Evolutionary conservation across 768 basidiomycete genomes (phyloP), one percentile per base, ranked within the genome.

Genomic region (Trametes maxima): DNA sequence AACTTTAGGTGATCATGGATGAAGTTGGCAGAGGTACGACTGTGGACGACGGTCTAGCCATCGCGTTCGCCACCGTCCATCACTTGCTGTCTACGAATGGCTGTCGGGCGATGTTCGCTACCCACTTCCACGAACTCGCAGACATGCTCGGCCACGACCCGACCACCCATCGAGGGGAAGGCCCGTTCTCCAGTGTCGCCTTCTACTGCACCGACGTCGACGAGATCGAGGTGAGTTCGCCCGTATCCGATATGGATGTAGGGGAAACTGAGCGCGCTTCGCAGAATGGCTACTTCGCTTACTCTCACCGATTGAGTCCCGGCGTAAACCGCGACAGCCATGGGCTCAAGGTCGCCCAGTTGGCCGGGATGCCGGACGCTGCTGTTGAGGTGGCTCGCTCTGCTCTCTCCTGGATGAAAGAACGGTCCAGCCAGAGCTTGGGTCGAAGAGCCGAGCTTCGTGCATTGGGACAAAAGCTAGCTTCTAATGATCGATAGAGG

Each of bases 21-120:
- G 96, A 99, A 78, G 95, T 99, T n/a, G 96, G 96, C 6, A 79
- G 96, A 66, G 96, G 96, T 36, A 98, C 96, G 5, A 95, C 95
- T 0, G 86, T 95, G 8, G 86, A 86, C 62, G 95, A 97, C 68
- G 96, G 96, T 11, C 74, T 98, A 14, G 94, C 96, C 0, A 92
- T 98, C 52, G 95, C 97, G 17, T 98, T 94, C 69, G 92, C 93
- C 6, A 87, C 93, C 2, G 80, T 95, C 36, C 88, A 95, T 68
- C 88, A 98, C 72, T 81, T 98, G 19, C 75, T 86, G 40, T 76
- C 82, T 37, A 81, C 83, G 33, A 92, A 92, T 68, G 76, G 78
- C 53, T 93, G 90, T 70, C 85, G 94, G 17, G 82, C 92, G n/a
- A 78, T 99, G 33, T 99, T 98, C 70, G 96, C 96, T 7, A 99